phyloP scores from a whole-genome alignment of 2,329 filamentous ascomycete species.

The Fusarium tuaranense region DNA sequence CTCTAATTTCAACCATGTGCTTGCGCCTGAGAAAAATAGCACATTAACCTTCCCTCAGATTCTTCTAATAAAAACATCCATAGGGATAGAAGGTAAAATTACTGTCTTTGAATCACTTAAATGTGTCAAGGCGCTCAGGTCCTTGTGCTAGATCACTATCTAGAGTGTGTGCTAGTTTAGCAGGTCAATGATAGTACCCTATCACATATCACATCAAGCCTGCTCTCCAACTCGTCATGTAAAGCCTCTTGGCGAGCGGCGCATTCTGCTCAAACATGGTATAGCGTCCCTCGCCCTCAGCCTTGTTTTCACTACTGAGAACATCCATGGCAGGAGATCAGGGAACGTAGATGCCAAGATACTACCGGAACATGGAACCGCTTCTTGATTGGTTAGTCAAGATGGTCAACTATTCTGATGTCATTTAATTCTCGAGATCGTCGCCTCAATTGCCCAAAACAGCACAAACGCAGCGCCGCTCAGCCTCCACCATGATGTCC shows the following conservation, averaged over 20 bases:
- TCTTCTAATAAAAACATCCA: too few relatives aligned
- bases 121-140: too few relatives aligned
- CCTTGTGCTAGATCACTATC: too few relatives aligned
- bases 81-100: too few relatives aligned
- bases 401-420: not conserved
- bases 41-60: too few relatives aligned
- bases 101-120: too few relatives aligned
- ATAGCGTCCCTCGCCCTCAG: not conserved
- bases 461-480: conserved; percentile 1
- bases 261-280: not conserved
- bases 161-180: too few relatives aligned
- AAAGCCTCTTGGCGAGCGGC: not conserved
- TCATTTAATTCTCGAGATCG: not conserved
- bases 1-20: too few relatives aligned
- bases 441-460: not conserved
- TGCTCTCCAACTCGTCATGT: not conserved
- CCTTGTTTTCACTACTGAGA: not conserved
- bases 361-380: not conserved
- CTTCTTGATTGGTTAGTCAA: not conserved
- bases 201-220: too few relatives aligned
- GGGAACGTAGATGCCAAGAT: not conserved
- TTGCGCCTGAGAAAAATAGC: too few relatives aligned
- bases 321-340: not conserved
- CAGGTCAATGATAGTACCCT: too few relatives aligned
- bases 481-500: not conserved